Base-by-base conservation (phyloP, 2,329 filamentous ascomycete genomes). In the Aspergillus quadricinctus region DNA sequence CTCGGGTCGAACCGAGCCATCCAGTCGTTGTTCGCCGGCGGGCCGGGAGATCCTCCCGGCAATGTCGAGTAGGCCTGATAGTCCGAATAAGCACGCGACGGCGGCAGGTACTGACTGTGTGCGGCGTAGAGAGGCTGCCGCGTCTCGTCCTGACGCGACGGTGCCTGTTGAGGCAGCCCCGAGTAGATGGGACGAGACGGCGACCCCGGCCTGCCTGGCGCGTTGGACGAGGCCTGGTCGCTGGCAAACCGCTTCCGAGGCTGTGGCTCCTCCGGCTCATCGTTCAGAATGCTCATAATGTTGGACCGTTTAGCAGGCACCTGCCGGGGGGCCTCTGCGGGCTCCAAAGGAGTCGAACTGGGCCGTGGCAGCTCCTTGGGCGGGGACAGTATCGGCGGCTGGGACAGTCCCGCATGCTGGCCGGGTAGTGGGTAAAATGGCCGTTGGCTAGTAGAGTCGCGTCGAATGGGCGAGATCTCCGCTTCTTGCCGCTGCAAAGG, bases 241-340 rank as follows among this genome's bases (percentile, higher is more conserved):
- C 72, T 69, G n/a, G 75, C 74, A 52, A 77, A 74, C 9, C 75
- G 70, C 58, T 80, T 80, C 35, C 73, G 70, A 31, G 74, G 77
- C 55, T 73, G 74, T 35, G 76, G 78, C 50, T 79, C 78, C 41
- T 77, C 73, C 0, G 77, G 72, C 55, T 80, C 78, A 50, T 78
- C 76, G 57, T 80, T 80, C 35, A 80, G 65, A 43, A 80, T 75
- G 56, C 69, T 77, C 70, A 78, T 77, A 48, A 80, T 78, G 60
- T 79, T 80, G 1, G 77, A 80, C 41, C 77, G 73, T 61, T 80
- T 80, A 1, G 74, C 75, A 25, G 77, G 76, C 4, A 76, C 72
- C 49, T 76, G 72, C 48, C 73, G 73, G 50, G 73, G 66, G 43
- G 69, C 66, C 52, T 78, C 77, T 3, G 69, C 61, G 6, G 63